Percentiles rank a stretch among this genome's conserved stretches.
phyloP scores from a whole-genome alignment of 2,329 filamentous ascomycete genomes.

The Phoma sp. region DNA sequence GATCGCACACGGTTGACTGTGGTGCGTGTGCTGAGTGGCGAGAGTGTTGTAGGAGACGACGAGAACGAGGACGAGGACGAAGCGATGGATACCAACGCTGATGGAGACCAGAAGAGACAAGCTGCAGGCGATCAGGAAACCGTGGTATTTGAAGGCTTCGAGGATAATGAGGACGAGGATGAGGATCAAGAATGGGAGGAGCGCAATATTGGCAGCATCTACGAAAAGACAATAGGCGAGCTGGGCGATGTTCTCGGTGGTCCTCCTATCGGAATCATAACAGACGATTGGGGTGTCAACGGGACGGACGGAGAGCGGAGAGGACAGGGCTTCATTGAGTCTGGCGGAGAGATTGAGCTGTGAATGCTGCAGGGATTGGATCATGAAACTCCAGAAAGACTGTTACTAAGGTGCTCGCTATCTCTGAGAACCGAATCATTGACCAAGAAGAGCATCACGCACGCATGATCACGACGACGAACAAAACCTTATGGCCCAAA shows the following conservation, averaged over 20 bases:
- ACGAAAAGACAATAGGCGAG: constrained; percentile 78
- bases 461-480: too few relatives aligned
- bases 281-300: constrained; percentile 44
- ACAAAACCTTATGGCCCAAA: neutral
- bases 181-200: constrained; percentile 47
- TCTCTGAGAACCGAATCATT: neutral
- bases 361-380: neutral
- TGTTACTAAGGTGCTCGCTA: neutral
- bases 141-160: constrained; percentile 43
- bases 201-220: constrained; percentile 65
- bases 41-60: constrained; percentile 51
- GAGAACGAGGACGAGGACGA: constrained; percentile 29
- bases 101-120: constrained; percentile 17
- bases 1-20: constrained; percentile 76
- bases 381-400: neutral
- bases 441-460: neutral
- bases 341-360: constrained; percentile 17
- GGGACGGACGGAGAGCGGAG: constrained; percentile 17
- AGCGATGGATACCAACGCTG: constrained; percentile 43
- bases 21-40: constrained; percentile 69
- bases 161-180: constrained; percentile 53
- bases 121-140: constrained; percentile 30
- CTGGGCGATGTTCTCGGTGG: constrained; percentile 71
- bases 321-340: constrained; percentile 22
- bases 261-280: constrained; percentile 55